Base-by-base conservation (phyloP, 2,329 filamentous ascomycete genomes). In the Pyrenophora tritici-repentis region DNA sequence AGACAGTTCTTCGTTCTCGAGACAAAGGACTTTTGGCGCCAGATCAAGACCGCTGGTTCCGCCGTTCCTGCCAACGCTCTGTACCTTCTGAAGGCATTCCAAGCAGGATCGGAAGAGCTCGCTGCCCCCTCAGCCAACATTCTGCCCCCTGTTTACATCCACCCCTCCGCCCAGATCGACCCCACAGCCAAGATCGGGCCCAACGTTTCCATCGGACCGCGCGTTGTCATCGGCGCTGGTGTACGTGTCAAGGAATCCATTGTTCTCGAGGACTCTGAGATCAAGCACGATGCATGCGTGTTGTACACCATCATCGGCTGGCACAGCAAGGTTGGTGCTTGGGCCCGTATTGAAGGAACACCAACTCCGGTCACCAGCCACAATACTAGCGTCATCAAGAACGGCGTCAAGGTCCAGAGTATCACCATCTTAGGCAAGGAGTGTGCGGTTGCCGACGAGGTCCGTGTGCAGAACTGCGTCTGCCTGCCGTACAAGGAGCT, bases 21-120 rank as follows among this genome's bases (percentile, higher is more conserved):
- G 80, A 97, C 93, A 61, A 96, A 95, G 79, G 94, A 97, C 75
- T 99, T 99, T 77, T 99, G 94, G 94, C 91, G 94, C 66, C 94
- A 99, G 81, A 97, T 99, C 84, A 99, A 99, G 84, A 97, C 94
- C 1, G 94, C 94, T 53, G 94, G 94, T 53, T 97, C 93, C 5
- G 94, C 94, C 42, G 91, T 99, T 22, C 94, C 94, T 13, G 94
- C 94, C 58, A 97, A 97, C 70, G 94, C 94, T 12, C 84, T 99
- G 29, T 99, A 99, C 78, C 85, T 99, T 47, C 91, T 95, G 73
- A 91, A 97, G 79, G 93, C 94, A 16, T 88, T 88, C 80, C 93
- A 97, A 77, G 83, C 81, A 37, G 86, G 86, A 62, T 91, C 90
- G 33, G 81, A 86, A 45, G 93, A 97, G 78, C 87, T 97, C 44